Conservation (phyloP, 257 asterid genomes). For the Petrea volubilis region DNA sequence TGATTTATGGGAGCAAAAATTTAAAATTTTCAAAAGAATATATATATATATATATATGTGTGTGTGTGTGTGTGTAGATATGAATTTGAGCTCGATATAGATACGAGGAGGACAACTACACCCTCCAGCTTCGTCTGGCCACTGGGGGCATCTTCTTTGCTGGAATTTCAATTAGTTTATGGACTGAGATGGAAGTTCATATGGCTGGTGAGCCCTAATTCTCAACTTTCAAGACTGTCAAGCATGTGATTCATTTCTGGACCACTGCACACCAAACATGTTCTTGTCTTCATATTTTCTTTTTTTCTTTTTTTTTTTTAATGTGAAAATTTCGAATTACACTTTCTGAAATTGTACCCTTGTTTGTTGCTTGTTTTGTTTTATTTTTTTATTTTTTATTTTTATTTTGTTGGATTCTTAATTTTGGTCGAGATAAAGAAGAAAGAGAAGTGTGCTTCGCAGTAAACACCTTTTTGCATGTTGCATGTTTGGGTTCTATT, state of each 20-base stretch:
- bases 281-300: slow-evolving; percentile 1
- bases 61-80: too few relatives aligned
- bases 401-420: too few relatives aligned
- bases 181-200: not conserved
- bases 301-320: too few relatives aligned
- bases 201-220: not conserved
- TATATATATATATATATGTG: too few relatives aligned
- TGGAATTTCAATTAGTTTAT: slow-evolving; percentile 4
- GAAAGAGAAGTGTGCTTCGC: not conserved
- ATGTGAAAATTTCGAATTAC: not conserved
- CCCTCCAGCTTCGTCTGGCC: too few relatives aligned
- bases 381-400: not conserved
- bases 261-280: slow-evolving; percentile 22
- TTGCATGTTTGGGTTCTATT: too few relatives aligned
- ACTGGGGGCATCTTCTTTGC: not conserved
- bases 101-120: too few relatives aligned
- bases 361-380: not conserved
- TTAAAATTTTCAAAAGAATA: too few relatives aligned
- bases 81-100: too few relatives aligned
- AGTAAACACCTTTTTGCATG: not conserved
- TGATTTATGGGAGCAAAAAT: too few relatives aligned
- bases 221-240: slow-evolving; percentile 24
- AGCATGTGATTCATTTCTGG: slow-evolving; percentile 29
- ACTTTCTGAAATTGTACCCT: not conserved
- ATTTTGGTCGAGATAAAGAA: not conserved